Percentiles rank a stretch among this genome's conserved stretches.
These are phyloP conservation scores for Garcileccinum viscosum DNA, from an alignment of 1,284 basidiomycete species.

Conservation along the genomic window DNA sequence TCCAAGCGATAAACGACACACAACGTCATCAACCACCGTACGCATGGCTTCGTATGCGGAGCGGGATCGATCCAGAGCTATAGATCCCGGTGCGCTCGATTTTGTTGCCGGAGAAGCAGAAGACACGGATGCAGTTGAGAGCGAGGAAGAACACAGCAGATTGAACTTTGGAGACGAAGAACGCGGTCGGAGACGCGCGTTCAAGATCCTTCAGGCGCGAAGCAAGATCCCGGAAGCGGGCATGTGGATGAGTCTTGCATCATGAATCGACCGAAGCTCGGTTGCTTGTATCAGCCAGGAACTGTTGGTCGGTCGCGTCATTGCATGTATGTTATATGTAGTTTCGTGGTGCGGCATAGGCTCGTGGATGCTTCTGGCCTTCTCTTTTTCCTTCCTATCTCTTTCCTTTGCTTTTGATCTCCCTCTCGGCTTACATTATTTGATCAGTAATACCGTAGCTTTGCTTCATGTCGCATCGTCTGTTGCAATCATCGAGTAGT, in stretches of 20 bases:
- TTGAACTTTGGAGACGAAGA: conserved; percentile 38
- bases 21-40: conserved; percentile 51
- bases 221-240: conserved; percentile 66
- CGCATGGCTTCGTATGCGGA: conserved; percentile 70
- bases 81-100: conserved; percentile 74
- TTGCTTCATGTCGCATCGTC: conserved; percentile 39
- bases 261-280: conserved; percentile 33
- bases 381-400: neutral
- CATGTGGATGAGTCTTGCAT: conserved; percentile 81
- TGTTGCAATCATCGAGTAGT: conserved; percentile 31
- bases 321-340: neutral
- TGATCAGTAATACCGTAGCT: conserved; percentile 39
- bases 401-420: conserved; percentile 1
- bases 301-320: neutral
- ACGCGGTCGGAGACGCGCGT: conserved; percentile 61
- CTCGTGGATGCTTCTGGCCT: conserved; percentile 4
- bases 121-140: conserved; percentile 49
- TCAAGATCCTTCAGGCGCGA: conserved; percentile 70
- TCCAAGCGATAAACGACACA: conserved; percentile 24
- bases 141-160: conserved; percentile 37
- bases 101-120: conserved; percentile 55
- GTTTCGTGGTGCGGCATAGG: conserved; percentile 14
- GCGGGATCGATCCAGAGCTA: conserved; percentile 63
- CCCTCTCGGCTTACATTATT: conserved; percentile 40
- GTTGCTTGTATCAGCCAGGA: neutral